phyloP scores from a whole-genome alignment of 2,329 filamentous ascomycete species.

The Incumbomyces delicatus region DNA sequence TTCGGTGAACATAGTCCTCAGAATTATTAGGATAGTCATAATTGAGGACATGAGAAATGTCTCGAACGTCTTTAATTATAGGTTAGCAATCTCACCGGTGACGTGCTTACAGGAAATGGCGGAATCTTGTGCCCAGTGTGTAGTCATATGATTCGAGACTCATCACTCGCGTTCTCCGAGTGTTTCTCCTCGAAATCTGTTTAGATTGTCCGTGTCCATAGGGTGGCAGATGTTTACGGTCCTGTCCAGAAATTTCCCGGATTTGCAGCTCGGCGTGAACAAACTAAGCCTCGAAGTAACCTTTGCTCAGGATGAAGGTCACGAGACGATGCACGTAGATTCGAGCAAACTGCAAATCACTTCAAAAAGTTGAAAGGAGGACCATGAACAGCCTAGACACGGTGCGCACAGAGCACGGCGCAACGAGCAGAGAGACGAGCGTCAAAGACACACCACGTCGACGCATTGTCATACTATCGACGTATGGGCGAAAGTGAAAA shows the following conservation, averaged over 20 bases:
- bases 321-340: slow-evolving; percentile 51
- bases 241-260: slow-evolving; percentile 55
- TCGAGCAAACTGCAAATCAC: slow-evolving; percentile 34
- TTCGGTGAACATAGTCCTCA: slow-evolving; percentile 95
- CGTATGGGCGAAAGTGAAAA: slow-evolving; percentile 15
- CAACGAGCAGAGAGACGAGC: slow-evolving; percentile 72
- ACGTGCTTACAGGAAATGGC: slow-evolving; percentile 32
- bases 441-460: slow-evolving; percentile 53
- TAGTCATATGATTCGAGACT: slow-evolving; percentile 52
- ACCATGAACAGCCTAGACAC: slow-evolving; percentile 75
- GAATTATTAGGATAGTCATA: slow-evolving; percentile 21
- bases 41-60: slow-evolving; percentile 94
- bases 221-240: slow-evolving; percentile 50
- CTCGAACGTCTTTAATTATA: slow-evolving; percentile 90
- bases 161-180: slow-evolving; percentile 47
- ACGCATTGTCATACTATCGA: slow-evolving; percentile 29
- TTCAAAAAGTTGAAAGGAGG: slow-evolving; percentile 79
- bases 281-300: slow-evolving; percentile 48
- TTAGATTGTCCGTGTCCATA: slow-evolving; percentile 39
- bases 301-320: slow-evolving; percentile 46
- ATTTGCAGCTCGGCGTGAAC: slow-evolving; percentile 66
- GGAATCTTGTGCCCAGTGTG: slow-evolving; percentile 31
- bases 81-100: slow-evolving; percentile 61
- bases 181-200: slow-evolving; percentile 13
- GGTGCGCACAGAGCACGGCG: slow-evolving; percentile 81